A percentile compares a stretch with the other conserved stretches of the same genome.
Conservation (phyloP, 2,329 filamentous ascomycete genomes). For the Colletotrichum tabaci region DNA sequence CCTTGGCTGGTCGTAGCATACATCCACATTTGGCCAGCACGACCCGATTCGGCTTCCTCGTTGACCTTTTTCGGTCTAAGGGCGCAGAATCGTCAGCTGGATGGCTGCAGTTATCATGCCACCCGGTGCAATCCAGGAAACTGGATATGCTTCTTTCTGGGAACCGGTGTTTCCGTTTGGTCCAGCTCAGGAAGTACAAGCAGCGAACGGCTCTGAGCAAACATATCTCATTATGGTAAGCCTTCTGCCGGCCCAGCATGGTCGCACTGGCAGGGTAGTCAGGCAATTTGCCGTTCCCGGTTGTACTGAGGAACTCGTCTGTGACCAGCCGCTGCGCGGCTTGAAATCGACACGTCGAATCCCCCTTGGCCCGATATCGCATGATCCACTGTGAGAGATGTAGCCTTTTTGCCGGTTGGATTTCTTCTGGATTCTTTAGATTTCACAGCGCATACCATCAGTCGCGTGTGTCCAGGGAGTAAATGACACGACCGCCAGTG, state of each 20-base stretch:
- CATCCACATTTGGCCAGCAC: not conserved
- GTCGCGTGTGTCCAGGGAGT: not conserved
- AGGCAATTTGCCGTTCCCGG: conserved; percentile 26
- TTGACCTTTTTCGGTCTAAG: not conserved
- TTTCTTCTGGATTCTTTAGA: too few species aligned
- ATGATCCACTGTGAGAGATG: not conserved
- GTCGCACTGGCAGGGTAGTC: not conserved
- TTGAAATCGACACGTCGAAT: not conserved
- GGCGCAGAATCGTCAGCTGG: conserved; percentile 30
- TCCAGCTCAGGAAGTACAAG: not conserved
- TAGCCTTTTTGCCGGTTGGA: too few species aligned
- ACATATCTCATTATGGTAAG: conserved; percentile 8
- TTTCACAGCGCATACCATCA: not conserved
- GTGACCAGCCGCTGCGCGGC: conserved; percentile 12
- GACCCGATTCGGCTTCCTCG: not conserved
- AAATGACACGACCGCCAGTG: not conserved
- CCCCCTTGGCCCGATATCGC: not conserved
- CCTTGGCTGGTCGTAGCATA: not conserved
- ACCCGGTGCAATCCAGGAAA: conserved; percentile 27
- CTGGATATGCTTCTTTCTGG: conserved; percentile 39
- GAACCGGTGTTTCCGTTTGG: conserved; percentile 7
- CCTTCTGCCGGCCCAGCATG: not conserved
- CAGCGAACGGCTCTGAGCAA: conserved; percentile 5
- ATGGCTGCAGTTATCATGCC: conserved; percentile 33
- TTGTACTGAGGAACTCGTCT: conserved; percentile 16